A percentile compares a stretch with the other conserved stretches of the same genome.
These are phyloP conservation scores for Monosporascus sp. DNA, from an alignment of 2,329 filamentous ascomycete species.

Conservation along the genomic window DNA sequence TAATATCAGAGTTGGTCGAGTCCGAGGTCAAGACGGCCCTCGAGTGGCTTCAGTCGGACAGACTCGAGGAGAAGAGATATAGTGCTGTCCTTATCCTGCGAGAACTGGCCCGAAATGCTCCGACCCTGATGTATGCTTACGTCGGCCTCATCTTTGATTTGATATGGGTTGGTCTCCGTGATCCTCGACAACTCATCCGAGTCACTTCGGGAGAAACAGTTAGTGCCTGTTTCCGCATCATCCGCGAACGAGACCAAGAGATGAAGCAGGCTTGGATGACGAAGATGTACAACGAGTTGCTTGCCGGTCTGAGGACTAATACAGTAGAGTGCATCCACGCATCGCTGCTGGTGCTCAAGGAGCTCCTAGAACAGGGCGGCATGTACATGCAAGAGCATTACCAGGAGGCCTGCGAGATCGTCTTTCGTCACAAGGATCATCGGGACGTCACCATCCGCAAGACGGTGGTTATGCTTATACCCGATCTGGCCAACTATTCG, in stretches of 20 bases:
- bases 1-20: constrained; percentile 93
- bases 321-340: constrained; percentile 88
- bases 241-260: constrained; percentile 83
- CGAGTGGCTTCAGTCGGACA: constrained; percentile 94
- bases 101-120: constrained; percentile 86
- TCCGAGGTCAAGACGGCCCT: constrained; percentile 94
- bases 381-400: constrained; percentile 99
- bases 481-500: constrained; percentile 86
- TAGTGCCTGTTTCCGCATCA: constrained; percentile 92
- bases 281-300: constrained; percentile 83
- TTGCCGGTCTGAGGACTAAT: constrained; percentile 70
- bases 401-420: constrained; percentile 84
- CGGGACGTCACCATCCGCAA: constrained; percentile 81
- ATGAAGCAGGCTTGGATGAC: constrained; percentile 85
- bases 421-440: constrained; percentile 89
- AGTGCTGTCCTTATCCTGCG: constrained; percentile 86
- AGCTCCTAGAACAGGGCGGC: constrained; percentile 86
- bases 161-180: constrained; percentile 90
- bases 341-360: constrained; percentile 87
- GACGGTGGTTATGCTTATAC: constrained; percentile 86
- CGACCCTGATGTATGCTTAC: constrained; percentile 92
- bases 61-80: constrained; percentile 88
- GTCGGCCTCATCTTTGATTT: constrained; percentile 93
- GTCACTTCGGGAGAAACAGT: constrained; percentile 90
- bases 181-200: constrained; percentile 84